Evolutionary conservation across 2,329 filamentous ascomycete genomes (phyloP).

Genomic region (Claviceps fusiformis): DNA sequence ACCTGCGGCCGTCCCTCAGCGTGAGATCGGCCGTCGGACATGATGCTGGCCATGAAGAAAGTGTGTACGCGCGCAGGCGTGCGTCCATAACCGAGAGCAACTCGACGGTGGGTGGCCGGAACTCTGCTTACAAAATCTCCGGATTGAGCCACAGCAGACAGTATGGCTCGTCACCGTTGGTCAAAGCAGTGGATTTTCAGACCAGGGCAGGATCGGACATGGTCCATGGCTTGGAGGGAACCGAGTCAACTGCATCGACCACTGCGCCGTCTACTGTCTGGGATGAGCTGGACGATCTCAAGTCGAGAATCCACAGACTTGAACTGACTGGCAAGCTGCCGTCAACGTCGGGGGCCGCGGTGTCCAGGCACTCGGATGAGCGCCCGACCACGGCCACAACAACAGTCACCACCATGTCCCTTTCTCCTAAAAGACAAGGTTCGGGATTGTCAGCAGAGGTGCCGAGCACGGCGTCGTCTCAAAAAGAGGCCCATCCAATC

Average conservation of each 20-base stretch:
- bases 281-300: conserved; percentile 94
- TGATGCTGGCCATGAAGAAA: conserved; percentile 22
- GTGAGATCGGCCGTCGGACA: conserved; percentile 35
- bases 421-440: conserved; percentile 61
- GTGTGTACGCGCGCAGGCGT: conserved; percentile 19
- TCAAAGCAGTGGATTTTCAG: conserved; percentile 22
- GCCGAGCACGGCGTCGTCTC: conserved; percentile 26
- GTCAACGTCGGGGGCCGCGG: conserved; percentile 65
- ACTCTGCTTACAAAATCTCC: conserved; percentile 27
- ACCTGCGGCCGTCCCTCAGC: conserved; percentile 30
- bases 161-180: conserved; percentile 49
- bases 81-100: conserved; percentile 37
- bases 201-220: too few species aligned
- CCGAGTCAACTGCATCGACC: conserved; percentile 78
- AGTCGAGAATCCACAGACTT: conserved; percentile 79
- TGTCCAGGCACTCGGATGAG: conserved; percentile 62
- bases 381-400: conserved; percentile 84
- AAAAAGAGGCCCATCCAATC: conserved; percentile 57
- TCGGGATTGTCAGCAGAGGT: conserved; percentile 19
- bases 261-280: conserved; percentile 87
- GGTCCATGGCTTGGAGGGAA: conserved; percentile 44
- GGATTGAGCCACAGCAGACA: conserved; percentile 17
- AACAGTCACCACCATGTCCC: conserved; percentile 78
- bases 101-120: conserved; percentile 25
- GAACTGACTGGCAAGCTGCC: conserved; percentile 84